Percentiles rank a stretch among this genome's conserved stretches.
Conservation (phyloP, 371 early-diverging fungal genomes). For the Aphelidium insulamus region DNA sequence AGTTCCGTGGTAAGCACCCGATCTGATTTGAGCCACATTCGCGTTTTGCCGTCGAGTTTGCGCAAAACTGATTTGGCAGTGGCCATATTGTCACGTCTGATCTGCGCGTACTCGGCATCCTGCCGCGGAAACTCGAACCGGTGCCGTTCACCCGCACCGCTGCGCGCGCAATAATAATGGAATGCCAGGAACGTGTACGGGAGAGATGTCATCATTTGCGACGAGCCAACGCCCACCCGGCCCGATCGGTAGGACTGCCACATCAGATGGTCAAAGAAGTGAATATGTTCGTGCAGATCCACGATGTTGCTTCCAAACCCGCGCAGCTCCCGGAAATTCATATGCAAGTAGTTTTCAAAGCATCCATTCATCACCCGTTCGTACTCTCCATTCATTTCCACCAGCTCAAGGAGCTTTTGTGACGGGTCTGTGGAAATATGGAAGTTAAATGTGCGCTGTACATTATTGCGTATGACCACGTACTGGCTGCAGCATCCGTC, state of each 20-base stretch:
- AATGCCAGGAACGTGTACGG: slow-evolving; percentile 48
- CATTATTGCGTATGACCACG: not conserved
- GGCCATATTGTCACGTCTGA: slow-evolving; percentile 1
- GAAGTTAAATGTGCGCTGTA: not conserved
- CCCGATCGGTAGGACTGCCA: not conserved
- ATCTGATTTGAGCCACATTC: slow-evolving; percentile 23
- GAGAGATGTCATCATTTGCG: slow-evolving; percentile 34
- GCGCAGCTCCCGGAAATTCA: slow-evolving; percentile 55
- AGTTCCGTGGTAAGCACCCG: slow-evolving; percentile 24
- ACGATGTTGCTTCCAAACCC: slow-evolving; percentile 34
- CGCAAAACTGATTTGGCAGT: slow-evolving; percentile 3
- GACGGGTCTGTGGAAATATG: not conserved
- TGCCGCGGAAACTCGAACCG: slow-evolving; percentile 19
- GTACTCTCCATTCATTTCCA: slow-evolving; percentile 47
- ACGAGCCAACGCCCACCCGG: slow-evolving; percentile 10
- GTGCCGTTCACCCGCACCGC: slow-evolving; percentile 24
- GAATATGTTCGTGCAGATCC: slow-evolving; percentile 46
- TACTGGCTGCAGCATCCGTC: slow-evolving; percentile 5
- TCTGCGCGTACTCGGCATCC: not conserved
- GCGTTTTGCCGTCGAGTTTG: slow-evolving; percentile 23
- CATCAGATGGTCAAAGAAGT: slow-evolving; percentile 55
- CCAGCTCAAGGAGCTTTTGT: slow-evolving; percentile 16
- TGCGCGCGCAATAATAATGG: slow-evolving; percentile 58
- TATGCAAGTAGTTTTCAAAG: slow-evolving; percentile 65
- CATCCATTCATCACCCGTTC: slow-evolving; percentile 65